Evolutionary conservation across 2,329 filamentous ascomycete species (phyloP).

Genomic region (Sporothrix brunneoviolacea): DNA sequence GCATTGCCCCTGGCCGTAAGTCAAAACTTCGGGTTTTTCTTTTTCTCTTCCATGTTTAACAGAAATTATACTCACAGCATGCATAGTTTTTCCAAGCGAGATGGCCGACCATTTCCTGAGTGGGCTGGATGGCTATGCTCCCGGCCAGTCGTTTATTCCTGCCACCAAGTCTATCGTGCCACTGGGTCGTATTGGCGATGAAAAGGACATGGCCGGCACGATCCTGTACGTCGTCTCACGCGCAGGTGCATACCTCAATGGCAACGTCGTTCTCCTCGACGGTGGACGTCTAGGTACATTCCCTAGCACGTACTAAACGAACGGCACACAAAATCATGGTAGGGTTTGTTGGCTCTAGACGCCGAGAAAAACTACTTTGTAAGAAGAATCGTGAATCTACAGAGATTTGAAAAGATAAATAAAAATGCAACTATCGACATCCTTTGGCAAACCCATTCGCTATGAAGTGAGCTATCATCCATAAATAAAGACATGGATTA

Average conservation of each 20-base stretch:
- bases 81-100: constrained; percentile 54
- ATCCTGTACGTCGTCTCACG: constrained; percentile 59
- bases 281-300: constrained; percentile 53
- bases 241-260: constrained; percentile 61
- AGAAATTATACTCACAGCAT: constrained; percentile 11
- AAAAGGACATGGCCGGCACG: constrained; percentile 57
- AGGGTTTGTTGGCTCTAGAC: no score
- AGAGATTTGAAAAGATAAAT: no score
- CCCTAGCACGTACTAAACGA: no score
- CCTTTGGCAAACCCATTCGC: no score
- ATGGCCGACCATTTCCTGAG: constrained; percentile 47
- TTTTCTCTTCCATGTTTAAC: background rate
- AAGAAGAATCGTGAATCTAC: no score
- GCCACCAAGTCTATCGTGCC: constrained; percentile 44
- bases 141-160: constrained; percentile 23
- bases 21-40: no score
- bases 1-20: constrained; percentile 44
- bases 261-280: constrained; percentile 55
- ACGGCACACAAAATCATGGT: no score
- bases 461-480: no score
- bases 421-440: no score
- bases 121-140: constrained; percentile 27
- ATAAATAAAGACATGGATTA: no score
- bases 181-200: constrained; percentile 51
- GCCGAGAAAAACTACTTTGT: no score